phyloP scores from a whole-genome alignment of 2,329 filamentous ascomycete species.

The Cercospora citrullina region DNA sequence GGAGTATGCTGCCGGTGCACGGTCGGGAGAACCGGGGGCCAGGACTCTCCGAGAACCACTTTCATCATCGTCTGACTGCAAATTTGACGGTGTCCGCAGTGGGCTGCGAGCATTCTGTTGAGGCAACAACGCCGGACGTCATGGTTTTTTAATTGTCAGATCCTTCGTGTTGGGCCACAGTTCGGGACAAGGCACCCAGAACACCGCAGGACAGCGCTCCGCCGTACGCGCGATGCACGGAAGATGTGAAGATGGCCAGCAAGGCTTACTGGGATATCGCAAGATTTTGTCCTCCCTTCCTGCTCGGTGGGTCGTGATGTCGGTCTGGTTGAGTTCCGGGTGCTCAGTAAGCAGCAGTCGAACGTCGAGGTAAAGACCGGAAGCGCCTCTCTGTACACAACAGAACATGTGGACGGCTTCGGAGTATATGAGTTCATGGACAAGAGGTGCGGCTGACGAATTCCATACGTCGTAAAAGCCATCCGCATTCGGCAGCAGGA shows the following conservation, averaged over 20 bases:
- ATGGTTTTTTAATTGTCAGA: background rate
- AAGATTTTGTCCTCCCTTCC: background rate
- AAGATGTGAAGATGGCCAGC: background rate
- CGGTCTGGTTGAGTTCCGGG: background rate
- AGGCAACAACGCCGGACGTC: background rate
- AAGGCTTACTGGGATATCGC: background rate
- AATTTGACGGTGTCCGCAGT: background rate
- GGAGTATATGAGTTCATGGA: background rate
- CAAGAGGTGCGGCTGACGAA: background rate
- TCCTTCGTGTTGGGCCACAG: background rate
- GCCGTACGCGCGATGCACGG: background rate
- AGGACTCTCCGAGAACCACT: background rate
- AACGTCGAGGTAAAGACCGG: background rate
- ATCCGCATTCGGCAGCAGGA: background rate
- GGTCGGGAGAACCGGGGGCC: background rate
- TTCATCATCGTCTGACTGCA: slow-evolving; percentile 1
- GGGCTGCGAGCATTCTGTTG: background rate
- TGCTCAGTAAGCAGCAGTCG: background rate
- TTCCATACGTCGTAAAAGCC: background rate
- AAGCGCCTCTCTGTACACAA: background rate
- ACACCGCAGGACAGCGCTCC: background rate
- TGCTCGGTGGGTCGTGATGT: background rate
- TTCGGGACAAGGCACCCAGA: background rate
- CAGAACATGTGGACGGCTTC: background rate
- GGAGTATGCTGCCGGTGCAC: background rate